These are phyloP conservation scores for Ceratocystis destructans DNA, from an alignment of 2,329 filamentous ascomycete genomes.

Conservation along the genomic window DNA sequence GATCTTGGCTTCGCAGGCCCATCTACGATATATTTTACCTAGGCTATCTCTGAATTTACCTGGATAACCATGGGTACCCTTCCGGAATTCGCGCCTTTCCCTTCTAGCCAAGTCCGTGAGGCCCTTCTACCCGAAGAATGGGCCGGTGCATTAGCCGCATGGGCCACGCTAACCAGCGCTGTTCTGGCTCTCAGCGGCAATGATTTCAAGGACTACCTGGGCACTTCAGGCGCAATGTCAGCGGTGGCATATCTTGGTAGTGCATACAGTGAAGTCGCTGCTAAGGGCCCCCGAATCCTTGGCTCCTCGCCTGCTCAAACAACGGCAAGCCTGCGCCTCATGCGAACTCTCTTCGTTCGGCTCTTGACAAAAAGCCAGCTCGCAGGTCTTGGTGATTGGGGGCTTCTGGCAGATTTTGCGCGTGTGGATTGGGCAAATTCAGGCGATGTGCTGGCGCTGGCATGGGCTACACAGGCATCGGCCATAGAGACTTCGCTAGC, in stretches of 20 bases:
- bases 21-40: background rate
- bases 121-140: slow-evolving; percentile 58
- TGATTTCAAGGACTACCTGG: slow-evolving; percentile 34
- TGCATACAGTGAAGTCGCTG: slow-evolving; percentile 45
- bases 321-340: slow-evolving; percentile 43
- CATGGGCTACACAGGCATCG: slow-evolving; percentile 40
- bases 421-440: slow-evolving; percentile 48
- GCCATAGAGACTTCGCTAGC: slow-evolving; percentile 42
- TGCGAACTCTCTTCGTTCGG: slow-evolving; percentile 50
- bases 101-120: slow-evolving; percentile 51
- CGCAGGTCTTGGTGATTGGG: slow-evolving; percentile 46
- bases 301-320: slow-evolving; percentile 26
- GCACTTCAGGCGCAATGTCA: background rate
- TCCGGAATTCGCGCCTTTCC: slow-evolving; percentile 66
- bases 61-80: slow-evolving; percentile 34
- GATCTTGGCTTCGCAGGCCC: background rate
- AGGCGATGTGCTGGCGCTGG: slow-evolving; percentile 32
- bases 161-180: slow-evolving; percentile 53
- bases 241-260: slow-evolving; percentile 50
- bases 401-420: slow-evolving; percentile 54
- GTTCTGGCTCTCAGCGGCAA: slow-evolving; percentile 46
- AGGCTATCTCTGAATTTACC: background rate
- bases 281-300: slow-evolving; percentile 27
- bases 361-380: slow-evolving; percentile 33
- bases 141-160: slow-evolving; percentile 63